Percentiles rank a stretch among this genome's conserved stretches.
These are phyloP conservation scores for Nelumbo lutea DNA, from an alignment of 164 flowering plant genomes.

Conservation along the genomic window DNA sequence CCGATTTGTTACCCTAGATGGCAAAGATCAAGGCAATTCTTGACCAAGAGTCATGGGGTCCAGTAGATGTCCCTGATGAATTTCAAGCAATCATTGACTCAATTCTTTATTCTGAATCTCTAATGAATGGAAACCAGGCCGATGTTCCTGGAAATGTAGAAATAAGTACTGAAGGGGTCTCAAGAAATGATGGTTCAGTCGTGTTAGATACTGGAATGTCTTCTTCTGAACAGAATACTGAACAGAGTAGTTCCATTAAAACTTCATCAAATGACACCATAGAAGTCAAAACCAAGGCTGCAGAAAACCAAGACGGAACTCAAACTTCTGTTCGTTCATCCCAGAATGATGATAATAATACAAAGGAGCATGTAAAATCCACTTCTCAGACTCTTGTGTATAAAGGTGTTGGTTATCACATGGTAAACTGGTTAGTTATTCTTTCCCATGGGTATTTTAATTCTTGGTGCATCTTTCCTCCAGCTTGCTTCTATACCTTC, in stretches of 20 bases:
- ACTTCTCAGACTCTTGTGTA: conserved; percentile 49
- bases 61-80: conserved; percentile 93
- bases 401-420: conserved; percentile 78
- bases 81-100: conserved; percentile 72
- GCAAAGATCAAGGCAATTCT: conserved; percentile 87
- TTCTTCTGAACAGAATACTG: conserved; percentile 19
- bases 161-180: conserved; percentile 16
- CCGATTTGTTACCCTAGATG: conserved; percentile 45
- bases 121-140: conserved; percentile 21
- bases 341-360: conserved; percentile 28
- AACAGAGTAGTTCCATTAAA: conserved; percentile 29
- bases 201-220: conserved; percentile 19
- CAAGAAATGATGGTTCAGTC: conserved; percentile 25
- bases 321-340: conserved; percentile 23
- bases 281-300: conserved; percentile 22
- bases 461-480: not conserved
- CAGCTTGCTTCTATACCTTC: not conserved
- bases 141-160: conserved; percentile 21
- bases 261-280: conserved; percentile 10
- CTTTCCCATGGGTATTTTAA: conserved; percentile 2
- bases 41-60: conserved; percentile 98
- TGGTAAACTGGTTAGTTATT: conserved; percentile 95
- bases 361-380: conserved; percentile 58
- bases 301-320: conserved; percentile 24
- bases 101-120: conserved; percentile 36